Percentiles rank a stretch among this genome's conserved stretches.
Evolutionary conservation across 2,329 filamentous ascomycete genomes (phyloP).

Genomic region (Aspergillus sojae): DNA sequence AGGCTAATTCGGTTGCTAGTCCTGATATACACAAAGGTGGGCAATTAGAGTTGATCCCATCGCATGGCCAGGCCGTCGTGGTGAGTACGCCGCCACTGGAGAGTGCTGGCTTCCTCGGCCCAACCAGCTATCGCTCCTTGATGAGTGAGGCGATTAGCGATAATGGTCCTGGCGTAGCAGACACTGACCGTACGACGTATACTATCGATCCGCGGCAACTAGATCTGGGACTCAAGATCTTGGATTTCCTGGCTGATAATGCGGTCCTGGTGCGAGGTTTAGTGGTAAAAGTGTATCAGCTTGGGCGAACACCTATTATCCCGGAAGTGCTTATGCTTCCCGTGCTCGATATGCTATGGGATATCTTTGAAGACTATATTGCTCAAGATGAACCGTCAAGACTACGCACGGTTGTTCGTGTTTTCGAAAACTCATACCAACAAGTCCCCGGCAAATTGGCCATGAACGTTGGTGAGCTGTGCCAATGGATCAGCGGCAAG

Average conservation of each 20-base stretch:
- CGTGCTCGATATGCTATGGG: conserved; percentile 1
- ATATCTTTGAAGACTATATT: background rate
- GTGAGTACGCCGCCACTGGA: conserved; percentile 4
- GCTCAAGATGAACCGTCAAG: background rate
- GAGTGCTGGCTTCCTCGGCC: conserved; percentile 5
- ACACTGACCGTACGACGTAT: background rate
- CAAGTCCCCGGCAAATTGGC: background rate
- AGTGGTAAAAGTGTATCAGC: background rate
- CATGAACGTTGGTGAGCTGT: background rate
- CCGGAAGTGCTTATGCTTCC: conserved; percentile 5
- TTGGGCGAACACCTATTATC: background rate
- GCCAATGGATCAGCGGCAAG: background rate
- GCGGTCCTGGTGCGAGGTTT: background rate
- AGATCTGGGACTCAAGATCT: background rate
- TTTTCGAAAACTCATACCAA: background rate
- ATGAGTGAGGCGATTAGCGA: background rate
- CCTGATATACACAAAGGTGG: background rate
- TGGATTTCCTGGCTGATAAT: background rate
- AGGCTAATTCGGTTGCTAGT: background rate
- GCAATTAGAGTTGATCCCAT: background rate
- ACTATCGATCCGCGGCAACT: background rate
- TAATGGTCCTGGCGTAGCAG: background rate
- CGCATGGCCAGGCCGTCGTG: background rate
- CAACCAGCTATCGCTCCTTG: conserved; percentile 5
- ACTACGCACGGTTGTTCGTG: background rate